A percentile compares a stretch with the other conserved stretches of the same genome.
phyloP scores from a whole-genome alignment of 2,329 filamentous ascomycete species.

The Conoideocrella luteorostrata region DNA sequence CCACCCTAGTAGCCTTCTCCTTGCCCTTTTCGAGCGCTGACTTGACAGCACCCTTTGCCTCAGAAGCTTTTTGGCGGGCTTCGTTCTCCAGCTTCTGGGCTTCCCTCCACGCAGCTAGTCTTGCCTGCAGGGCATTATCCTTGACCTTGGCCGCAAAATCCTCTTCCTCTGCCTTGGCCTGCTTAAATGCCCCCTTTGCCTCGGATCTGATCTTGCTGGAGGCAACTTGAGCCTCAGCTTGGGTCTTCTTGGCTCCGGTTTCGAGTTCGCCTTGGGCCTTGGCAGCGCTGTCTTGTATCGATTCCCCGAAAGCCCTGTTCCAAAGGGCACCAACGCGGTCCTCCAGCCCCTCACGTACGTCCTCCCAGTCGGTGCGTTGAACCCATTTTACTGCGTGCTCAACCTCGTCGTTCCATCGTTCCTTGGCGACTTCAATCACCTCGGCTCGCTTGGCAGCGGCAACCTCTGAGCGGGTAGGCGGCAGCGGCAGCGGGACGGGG shows the following conservation, averaged over 20 bases:
- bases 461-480: slow-evolving; percentile 44
- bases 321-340: slow-evolving; percentile 38
- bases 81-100: slow-evolving; percentile 15
- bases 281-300: slow-evolving; percentile 19
- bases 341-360: slow-evolving; percentile 54
- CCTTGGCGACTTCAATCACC: slow-evolving; percentile 63
- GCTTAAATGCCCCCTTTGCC: slow-evolving; percentile 29
- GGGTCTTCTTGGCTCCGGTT: slow-evolving; percentile 27
- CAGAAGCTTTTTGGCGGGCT: slow-evolving; percentile 21
- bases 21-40: slow-evolving; percentile 34
- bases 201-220: slow-evolving; percentile 23
- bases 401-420: slow-evolving; percentile 71
- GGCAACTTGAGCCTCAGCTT: slow-evolving; percentile 15
- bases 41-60: slow-evolving; percentile 31
- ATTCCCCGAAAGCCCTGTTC: slow-evolving; percentile 30
- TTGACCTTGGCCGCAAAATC: slow-evolving; percentile 20
- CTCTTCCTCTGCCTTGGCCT: slow-evolving; percentile 22
- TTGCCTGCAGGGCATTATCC: slow-evolving; percentile 21
- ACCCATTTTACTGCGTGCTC: slow-evolving; percentile 59
- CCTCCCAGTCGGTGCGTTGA: slow-evolving; percentile 60
- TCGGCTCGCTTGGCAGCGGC: slow-evolving; percentile 46
- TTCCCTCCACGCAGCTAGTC: slow-evolving; percentile 18
- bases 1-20: slow-evolving; percentile 34
- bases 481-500: slow-evolving; percentile 38
- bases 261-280: slow-evolving; percentile 23